phyloP scores from a whole-genome alignment of 2,329 filamentous ascomycete species.

The Epichloe baconii region DNA sequence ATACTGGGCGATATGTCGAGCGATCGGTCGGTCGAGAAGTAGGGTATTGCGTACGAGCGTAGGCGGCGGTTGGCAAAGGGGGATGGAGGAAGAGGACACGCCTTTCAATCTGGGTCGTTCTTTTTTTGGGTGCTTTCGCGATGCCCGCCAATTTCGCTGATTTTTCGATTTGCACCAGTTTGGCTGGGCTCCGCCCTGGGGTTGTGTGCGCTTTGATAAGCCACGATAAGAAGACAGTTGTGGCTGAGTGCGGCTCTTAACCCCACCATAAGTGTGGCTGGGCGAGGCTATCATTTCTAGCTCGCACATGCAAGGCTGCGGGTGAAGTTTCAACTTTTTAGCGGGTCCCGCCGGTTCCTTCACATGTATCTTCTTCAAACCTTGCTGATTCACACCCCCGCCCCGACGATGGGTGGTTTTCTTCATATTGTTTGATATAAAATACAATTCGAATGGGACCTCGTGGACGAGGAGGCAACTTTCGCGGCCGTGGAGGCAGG shows the following conservation, averaged over 20 bases:
- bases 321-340: conserved; percentile 8
- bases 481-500: conserved; percentile 19
- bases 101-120: neutral
- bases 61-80: conserved; percentile 10
- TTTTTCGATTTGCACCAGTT: conserved; percentile 29
- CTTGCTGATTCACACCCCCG: neutral
- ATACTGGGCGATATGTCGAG: conserved; percentile 44
- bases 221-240: conserved; percentile 24
- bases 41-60: conserved; percentile 3
- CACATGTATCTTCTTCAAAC: too few relatives aligned
- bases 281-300: conserved; percentile 9
- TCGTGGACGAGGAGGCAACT: conserved; percentile 21
- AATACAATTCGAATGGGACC: conserved; percentile 19
- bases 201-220: conserved; percentile 46
- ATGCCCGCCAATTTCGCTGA: conserved; percentile 22
- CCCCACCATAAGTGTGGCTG: conserved; percentile 23
- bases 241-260: conserved; percentile 10
- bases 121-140: conserved; percentile 12
- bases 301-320: conserved; percentile 21
- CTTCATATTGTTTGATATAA: neutral
- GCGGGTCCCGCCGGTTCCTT: neutral
- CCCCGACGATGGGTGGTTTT: too few relatives aligned
- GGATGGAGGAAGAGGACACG: conserved; percentile 7
- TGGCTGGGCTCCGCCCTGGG: conserved; percentile 26
- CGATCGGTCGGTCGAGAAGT: conserved; percentile 5